Evolutionary conservation across 2,329 filamentous ascomycete genomes (phyloP), one percentile per base, ranked within the genome.

Genomic region (Lithohypha guttulata): DNA sequence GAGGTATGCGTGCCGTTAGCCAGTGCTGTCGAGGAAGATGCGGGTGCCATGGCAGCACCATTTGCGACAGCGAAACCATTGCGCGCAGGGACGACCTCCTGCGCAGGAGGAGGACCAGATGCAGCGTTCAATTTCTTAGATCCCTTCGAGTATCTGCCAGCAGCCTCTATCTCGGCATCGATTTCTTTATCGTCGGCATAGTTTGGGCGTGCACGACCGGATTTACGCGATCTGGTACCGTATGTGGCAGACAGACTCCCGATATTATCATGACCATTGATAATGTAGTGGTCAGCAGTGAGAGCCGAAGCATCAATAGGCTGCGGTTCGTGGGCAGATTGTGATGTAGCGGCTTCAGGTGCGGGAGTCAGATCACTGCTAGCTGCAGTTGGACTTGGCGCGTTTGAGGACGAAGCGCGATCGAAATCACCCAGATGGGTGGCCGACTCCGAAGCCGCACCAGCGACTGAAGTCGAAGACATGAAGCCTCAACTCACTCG

Each of bases 101-200:
- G 62, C 33, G 45, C 54, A 23, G 62, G 60, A 39, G 45, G 41
- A 45, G 44, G 50, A 21, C 52, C 47, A 26, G 53, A 51, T 19
- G 50, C 51, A 53, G 33, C 55, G 46, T 63, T 60, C 33, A 55
- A 40, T 43, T 39, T 42, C 34, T 59, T 61, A 17, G 57, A 54
- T 44, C 53, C 49, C 14, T 40, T 40, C 3, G 28, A n/a, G 22
- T 40, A 40, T 22, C 44, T 46, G 17, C 41, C 21, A 22, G 46
- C 43, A 14, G 55, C 73, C 54, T 95, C 89, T 59, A 86, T 84
- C 58, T 96, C 91, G 61, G 84, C 77, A 54, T 96, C 89, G 51
- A 87, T 70, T 60, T 95, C 89, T 63, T 75, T 83, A 62, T 89
- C 84, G 64, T 98, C 91, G 35, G 91, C 89, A 62, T 98, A 98